Evolutionary conservation across 257 asterid species (phyloP).

Genomic region (Ballota nigra): DNA sequence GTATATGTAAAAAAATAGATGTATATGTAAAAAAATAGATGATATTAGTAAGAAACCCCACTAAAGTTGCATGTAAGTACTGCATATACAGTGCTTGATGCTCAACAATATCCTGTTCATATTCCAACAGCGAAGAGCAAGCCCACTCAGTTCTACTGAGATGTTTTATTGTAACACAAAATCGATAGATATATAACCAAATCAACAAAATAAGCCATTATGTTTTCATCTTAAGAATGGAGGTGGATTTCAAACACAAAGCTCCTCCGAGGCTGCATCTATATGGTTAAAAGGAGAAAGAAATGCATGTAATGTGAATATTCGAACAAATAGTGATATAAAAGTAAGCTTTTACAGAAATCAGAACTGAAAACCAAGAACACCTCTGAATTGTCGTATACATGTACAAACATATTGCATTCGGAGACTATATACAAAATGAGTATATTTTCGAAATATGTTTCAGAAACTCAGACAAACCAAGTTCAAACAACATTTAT

Average conservation of each 20-base stretch:
- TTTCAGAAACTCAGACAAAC: neutral
- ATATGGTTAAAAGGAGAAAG: too few species aligned
- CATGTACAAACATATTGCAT: neutral
- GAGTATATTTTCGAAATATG: neutral
- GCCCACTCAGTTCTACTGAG: neutral
- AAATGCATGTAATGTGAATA: too few species aligned
- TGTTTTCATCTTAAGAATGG: too few species aligned
- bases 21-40: too few species aligned
- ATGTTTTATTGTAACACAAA: neutral
- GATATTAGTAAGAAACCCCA: neutral
- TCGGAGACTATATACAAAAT: too few species aligned
- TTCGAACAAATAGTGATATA: too few species aligned
- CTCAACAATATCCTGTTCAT: neutral
- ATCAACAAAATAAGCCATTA: too few species aligned
- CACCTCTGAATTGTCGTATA: neutral
- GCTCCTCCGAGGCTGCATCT: too few species aligned
- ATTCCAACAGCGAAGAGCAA: neutral
- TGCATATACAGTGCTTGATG: neutral
- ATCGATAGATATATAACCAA: too few species aligned
- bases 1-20: too few species aligned
- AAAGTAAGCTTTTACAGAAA: neutral
- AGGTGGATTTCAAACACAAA: too few species aligned
- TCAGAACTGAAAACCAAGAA: too few species aligned
- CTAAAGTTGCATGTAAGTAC: neutral
- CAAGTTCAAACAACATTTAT: neutral